Evolutionary conservation across 2,329 filamentous ascomycete genomes (phyloP).

Genomic region (Penicillium freii): DNA sequence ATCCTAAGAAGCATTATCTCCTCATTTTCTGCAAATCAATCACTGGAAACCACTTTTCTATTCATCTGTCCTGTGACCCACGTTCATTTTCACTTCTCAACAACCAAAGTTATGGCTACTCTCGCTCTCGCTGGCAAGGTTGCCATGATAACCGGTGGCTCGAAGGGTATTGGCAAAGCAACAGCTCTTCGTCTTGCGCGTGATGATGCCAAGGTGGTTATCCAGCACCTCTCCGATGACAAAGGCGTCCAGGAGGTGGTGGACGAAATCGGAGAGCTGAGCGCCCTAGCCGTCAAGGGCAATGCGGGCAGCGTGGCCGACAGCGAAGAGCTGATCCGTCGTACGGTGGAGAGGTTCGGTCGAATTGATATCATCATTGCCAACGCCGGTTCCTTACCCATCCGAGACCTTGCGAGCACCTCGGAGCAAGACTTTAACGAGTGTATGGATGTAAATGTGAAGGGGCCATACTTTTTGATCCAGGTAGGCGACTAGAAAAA

Average conservation of each 20-base stretch:
- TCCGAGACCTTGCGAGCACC: not conserved
- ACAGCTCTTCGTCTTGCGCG: not conserved
- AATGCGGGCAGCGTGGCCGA: not conserved
- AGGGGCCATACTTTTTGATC: not conserved
- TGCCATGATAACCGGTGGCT: not conserved
- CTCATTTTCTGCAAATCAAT: too few relatives aligned
- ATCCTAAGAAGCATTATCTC: too few relatives aligned
- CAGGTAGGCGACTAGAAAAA: not conserved
- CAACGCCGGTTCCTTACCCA: not conserved
- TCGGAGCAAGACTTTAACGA: not conserved
- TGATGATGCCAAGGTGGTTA: not conserved
- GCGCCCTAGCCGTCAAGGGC: not conserved
- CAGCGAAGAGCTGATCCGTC: not conserved
- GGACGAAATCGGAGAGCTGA: not conserved
- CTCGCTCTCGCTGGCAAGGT: not conserved
- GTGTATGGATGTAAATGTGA: not conserved
- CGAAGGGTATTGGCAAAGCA: not conserved
- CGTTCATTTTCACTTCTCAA: not conserved
- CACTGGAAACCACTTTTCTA: not conserved
- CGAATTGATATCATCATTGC: not conserved
- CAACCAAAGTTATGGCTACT: not conserved
- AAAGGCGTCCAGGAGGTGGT: not conserved
- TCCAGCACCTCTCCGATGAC: not conserved
- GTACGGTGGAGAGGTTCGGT: not conserved
- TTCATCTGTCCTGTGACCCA: not conserved